These are phyloP conservation scores for Venturia aucupariae DNA, from an alignment of 2,329 filamentous ascomycete genomes.

Conservation along the genomic window DNA sequence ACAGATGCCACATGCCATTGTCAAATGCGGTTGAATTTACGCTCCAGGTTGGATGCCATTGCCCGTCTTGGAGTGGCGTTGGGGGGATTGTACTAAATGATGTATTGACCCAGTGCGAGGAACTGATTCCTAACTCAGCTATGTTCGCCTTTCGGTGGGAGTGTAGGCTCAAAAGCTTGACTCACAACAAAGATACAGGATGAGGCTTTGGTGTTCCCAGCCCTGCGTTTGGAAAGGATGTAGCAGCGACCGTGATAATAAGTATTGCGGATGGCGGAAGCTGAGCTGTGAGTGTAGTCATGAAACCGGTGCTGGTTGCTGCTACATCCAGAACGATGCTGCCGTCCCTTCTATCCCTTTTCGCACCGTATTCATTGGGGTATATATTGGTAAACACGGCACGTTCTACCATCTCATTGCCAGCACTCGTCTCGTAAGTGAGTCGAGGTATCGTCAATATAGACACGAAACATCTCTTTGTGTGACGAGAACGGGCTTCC, in stretches of 20 bases:
- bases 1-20: neutral
- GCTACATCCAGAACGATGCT: neutral
- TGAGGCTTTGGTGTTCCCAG: neutral
- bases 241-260: neutral
- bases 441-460: neutral
- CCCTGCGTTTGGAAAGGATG: neutral
- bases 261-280: neutral
- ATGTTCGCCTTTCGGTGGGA: neutral
- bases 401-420: neutral
- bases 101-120: neutral
- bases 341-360: neutral
- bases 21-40: neutral
- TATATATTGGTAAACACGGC: neutral
- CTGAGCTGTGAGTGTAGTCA: neutral
- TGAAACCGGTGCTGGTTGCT: neutral
- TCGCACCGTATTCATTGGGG: neutral
- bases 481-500: neutral
- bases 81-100: neutral
- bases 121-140: neutral
- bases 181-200: neutral
- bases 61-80: neutral
- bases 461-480: neutral
- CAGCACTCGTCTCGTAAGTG: neutral
- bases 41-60: neutral
- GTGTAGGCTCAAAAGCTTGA: neutral